These are phyloP conservation scores for Eucalyptus curtisii DNA, from an alignment of 345 rosid genomes.

Conservation along the genomic window DNA sequence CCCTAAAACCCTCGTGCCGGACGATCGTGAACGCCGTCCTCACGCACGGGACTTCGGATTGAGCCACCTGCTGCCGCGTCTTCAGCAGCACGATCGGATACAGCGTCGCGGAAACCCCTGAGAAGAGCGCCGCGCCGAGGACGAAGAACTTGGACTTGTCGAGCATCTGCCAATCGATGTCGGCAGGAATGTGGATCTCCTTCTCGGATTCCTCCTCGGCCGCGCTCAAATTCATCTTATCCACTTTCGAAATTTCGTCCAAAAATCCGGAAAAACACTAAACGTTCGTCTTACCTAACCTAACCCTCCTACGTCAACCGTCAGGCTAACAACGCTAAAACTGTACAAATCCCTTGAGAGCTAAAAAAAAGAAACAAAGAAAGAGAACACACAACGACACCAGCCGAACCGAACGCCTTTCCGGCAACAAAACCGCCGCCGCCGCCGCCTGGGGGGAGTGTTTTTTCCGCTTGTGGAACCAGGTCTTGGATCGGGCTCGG, in stretches of 20 bases:
- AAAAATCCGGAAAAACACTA: background rate
- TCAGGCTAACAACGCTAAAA: background rate
- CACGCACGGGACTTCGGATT: constrained; percentile 45
- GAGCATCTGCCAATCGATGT: constrained; percentile 84
- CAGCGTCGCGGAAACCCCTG: constrained; percentile 71
- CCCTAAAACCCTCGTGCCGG: constrained; percentile 58
- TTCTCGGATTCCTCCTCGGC: constrained; percentile 40
- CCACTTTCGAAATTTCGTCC: constrained; percentile 7
- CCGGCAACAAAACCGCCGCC: background rate
- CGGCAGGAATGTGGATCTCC: constrained; percentile 53
- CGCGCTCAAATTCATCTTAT: constrained; percentile 44
- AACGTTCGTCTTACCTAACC: background rate
- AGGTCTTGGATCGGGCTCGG: constrained; percentile 8
- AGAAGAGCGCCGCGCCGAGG: constrained; percentile 86
- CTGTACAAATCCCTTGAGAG: background rate
- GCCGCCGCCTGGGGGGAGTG: background rate
- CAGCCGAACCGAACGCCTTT: background rate
- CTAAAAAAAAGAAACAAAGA: background rate
- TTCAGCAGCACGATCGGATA: constrained; percentile 73
- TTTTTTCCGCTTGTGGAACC: constrained; percentile 13
- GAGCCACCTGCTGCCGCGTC: constrained; percentile 80
- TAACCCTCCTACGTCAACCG: background rate
- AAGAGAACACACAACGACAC: background rate
- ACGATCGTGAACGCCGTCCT: constrained; percentile 37
- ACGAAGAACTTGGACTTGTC: constrained; percentile 82